Evolutionary conservation across 495 filamentous ascomycete species (phyloP).

Genomic region (Aspergillus leporis): DNA sequence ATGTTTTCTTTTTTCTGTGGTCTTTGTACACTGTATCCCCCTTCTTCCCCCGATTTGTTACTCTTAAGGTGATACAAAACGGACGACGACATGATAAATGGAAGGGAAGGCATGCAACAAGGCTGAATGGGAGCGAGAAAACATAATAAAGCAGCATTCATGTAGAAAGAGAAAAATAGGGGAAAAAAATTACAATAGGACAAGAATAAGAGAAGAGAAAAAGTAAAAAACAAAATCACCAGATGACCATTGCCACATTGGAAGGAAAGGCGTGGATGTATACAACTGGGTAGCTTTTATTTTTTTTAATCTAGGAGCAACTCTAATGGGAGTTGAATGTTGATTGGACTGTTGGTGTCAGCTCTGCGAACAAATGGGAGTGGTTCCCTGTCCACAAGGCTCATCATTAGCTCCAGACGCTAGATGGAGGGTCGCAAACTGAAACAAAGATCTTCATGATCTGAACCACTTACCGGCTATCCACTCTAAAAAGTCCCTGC

Average conservation of each 20-base stretch:
- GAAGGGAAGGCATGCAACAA: not conserved
- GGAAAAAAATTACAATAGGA: not conserved
- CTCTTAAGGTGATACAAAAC: not conserved
- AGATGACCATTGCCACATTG: not conserved
- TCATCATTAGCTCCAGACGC: not conserved
- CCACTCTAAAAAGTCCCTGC: not conserved
- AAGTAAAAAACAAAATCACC: not conserved
- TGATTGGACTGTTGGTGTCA: not conserved
- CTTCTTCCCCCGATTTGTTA: not conserved
- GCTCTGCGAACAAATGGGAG: not conserved
- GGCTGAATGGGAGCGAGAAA: not conserved
- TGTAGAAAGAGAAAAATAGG: not conserved
- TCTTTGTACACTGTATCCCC: not conserved
- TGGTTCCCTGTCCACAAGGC: not conserved
- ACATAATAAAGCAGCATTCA: not conserved
- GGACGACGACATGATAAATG: not conserved
- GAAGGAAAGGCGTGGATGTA: not conserved
- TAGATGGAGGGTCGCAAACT: not conserved
- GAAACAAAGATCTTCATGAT: constrained; percentile 4
- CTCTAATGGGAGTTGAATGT: no score
- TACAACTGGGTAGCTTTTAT: no score
- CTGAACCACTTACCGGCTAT: not conserved
- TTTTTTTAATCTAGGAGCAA: no score
- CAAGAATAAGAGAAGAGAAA: not conserved
- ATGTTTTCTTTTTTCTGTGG: not conserved